A percentile compares a stretch with the other conserved stretches of the same genome.
Conservation (phyloP, 305 asterid genomes). For the Petunia hybrid region DNA sequence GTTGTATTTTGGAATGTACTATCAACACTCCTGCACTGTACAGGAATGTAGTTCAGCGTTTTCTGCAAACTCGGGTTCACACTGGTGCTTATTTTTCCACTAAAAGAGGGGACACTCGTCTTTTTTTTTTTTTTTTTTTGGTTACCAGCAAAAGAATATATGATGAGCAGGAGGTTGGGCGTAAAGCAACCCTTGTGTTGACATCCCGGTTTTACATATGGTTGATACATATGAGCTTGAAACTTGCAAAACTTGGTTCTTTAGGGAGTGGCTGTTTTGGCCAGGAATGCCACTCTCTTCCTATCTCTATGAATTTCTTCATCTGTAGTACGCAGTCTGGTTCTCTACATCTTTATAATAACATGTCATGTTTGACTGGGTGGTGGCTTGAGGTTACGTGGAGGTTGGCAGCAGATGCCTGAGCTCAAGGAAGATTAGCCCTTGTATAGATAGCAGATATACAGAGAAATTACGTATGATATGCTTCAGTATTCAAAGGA, state of each 20-base stretch:
- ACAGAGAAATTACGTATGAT: too few species aligned
- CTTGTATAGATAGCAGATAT: too few species aligned
- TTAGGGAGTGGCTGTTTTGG: neutral
- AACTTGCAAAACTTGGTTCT: constrained; percentile 23
- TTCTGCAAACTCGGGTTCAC: neutral
- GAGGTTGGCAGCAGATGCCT: too few species aligned
- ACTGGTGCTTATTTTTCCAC: constrained; percentile 14
- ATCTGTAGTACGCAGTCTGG: constrained; percentile 14
- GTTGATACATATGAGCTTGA: constrained; percentile 24
- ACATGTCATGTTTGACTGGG: neutral
- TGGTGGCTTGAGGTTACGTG: neutral
- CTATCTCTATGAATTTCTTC: neutral
- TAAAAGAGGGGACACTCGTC: neutral
- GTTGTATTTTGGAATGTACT: constrained; percentile 27
- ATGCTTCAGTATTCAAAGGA: neutral
- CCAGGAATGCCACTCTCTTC: neutral
- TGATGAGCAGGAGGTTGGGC: neutral
- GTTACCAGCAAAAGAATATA: neutral
- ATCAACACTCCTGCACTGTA: constrained; percentile 21
- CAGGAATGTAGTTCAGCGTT: neutral
- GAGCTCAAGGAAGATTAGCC: too few species aligned
- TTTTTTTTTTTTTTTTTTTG: neutral
- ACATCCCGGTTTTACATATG: neutral
- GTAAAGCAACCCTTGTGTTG: neutral
- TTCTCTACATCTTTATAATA: neutral